Evolutionary conservation across 495 filamentous ascomycete species (phyloP), one percentile per base, ranked within the genome.

Genomic region (Tuber brumale): DNA sequence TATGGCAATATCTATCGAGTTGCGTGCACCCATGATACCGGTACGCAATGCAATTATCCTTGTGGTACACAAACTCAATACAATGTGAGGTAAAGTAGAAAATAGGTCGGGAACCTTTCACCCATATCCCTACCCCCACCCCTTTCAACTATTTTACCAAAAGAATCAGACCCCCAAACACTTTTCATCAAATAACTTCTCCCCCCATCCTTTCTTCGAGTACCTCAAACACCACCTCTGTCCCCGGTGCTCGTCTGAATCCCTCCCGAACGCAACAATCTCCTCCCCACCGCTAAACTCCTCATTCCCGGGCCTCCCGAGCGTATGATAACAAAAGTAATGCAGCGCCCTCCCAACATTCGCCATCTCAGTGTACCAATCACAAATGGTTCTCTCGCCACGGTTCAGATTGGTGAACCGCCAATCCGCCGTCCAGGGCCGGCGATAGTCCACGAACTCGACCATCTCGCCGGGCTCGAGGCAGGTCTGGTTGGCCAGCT

Each of bases 181-280:
- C 43, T 77, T 72, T 57, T 74, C 66, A 43, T 75, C 78, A 78
- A 81, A 83, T 43, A 76, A 43, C 18, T n/a, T 57, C 72, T 72
- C 73, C 18, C 51, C 73, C 81, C 81, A 83, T 9, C 81, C 81
- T 51, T 76, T 82, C 46, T 81, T 73, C 37, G 81, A 83, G 48
- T 83, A 83, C 78, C 81, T 82, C 76, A 83, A 35, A 69, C 81
- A 83, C 81, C 81, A 83, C 70, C 44, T 69, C 74, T 81, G 72
- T 0, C 57, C 71, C 3, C 69, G 27, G 27, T 16, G 39, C 66
- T 27, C 48, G 4, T 46, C 69, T 16, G 71, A 31, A 66, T 75
- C 70, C 41, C 57, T 76, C 12, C 81, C 81, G 31, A 69, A 82
- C 18, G 76, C 80, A n/a, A 82, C 43, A 10, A 81, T 79, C 71